These are phyloP conservation scores for Marsdenia floribunda DNA, from an alignment of 257 asterid genomes.

Conservation along the genomic window DNA sequence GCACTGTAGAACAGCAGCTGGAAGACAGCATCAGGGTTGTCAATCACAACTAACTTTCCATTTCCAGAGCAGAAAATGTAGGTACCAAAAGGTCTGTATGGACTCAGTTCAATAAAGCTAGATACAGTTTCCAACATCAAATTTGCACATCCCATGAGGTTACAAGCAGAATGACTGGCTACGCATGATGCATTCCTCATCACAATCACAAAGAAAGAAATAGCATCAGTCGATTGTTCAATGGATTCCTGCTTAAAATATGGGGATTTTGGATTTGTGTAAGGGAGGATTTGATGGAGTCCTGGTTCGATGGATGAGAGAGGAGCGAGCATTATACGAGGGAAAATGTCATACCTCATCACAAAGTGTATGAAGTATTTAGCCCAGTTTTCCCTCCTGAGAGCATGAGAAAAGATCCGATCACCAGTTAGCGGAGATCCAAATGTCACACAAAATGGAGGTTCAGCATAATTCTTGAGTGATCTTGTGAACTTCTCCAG, in stretches of 20 bases:
- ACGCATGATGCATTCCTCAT: conserved; percentile 55
- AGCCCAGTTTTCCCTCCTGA: conserved; percentile 72
- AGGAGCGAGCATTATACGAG: conserved; percentile 71
- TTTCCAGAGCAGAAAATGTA: conserved; percentile 53
- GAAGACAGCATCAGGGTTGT: conserved; percentile 72
- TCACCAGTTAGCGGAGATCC: conserved; percentile 72
- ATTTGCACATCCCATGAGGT: conserved; percentile 76
- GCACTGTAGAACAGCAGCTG: conserved; percentile 64
- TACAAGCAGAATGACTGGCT: conserved; percentile 68
- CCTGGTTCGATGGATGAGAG: conserved; percentile 43
- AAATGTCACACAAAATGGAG: conserved; percentile 66
- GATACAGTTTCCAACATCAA: conserved; percentile 66
- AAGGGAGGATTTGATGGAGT: conserved; percentile 41
- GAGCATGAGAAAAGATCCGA: conserved; percentile 65
- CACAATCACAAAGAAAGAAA: conserved; percentile 42
- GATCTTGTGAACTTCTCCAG: conserved; percentile 54
- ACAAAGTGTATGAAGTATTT: conserved; percentile 58
- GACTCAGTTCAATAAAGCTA: conserved; percentile 69
- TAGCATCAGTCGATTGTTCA: conserved; percentile 21
- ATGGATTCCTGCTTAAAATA: conserved; percentile 20
- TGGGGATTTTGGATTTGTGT: conserved; percentile 42
- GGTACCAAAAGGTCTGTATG: conserved; percentile 71
- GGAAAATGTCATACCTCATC: conserved; percentile 61
- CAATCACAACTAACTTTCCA: conserved; percentile 54
- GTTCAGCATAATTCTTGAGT: conserved; percentile 9